Evolutionary conservation across 2,329 filamentous ascomycete species (phyloP), one percentile per base, ranked within the genome.

Genomic region (Talaromyces sp.): DNA sequence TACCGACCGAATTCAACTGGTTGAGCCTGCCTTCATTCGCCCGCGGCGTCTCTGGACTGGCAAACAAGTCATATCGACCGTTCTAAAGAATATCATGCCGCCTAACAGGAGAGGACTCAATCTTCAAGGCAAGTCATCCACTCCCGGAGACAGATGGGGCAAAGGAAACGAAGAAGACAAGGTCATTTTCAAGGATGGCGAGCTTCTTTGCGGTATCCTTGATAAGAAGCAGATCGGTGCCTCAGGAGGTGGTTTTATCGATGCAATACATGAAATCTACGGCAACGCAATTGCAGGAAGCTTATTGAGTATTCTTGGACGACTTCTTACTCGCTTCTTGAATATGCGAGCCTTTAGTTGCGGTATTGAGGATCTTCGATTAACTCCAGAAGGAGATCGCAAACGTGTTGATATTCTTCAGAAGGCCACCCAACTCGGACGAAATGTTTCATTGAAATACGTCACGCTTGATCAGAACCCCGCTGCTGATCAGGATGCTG

Each of bases 151-250:
- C 55, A 82, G 89, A 54, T 99, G 94, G 94, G 89, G 86, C 3
- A 65, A 77, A 61, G 71, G 65, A 21, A 73, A 79, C 15, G 92
- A 96, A 71, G 94, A 97, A 72, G 89, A 86, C 21, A 75, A 79
- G 1, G 91, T 99, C 33, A 80, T 92, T 19, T 87, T 99, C 73
- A 86, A 89, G 62, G 86, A 94, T 64, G 93, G 94, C 51, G 89
- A 96, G 64, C 84, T 97, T 64, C 81, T 97, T 50, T 88, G 85
- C 50, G 94, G 94, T 66, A 95, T 99, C 66, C 81, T 99, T 28
- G 95, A 99, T 73, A 99, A 99, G 76, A 88, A 89, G 40, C 94
- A 99, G 66, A 89, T 99, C 59, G 94, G 94, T 56, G 91, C 92
- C 37, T 89, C 85, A 60, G 85, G 86, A 31, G 92, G 92, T 55